Conservation (phyloP, 352 stramenopile species). For the Hyaloperonospora brassicae region DNA sequence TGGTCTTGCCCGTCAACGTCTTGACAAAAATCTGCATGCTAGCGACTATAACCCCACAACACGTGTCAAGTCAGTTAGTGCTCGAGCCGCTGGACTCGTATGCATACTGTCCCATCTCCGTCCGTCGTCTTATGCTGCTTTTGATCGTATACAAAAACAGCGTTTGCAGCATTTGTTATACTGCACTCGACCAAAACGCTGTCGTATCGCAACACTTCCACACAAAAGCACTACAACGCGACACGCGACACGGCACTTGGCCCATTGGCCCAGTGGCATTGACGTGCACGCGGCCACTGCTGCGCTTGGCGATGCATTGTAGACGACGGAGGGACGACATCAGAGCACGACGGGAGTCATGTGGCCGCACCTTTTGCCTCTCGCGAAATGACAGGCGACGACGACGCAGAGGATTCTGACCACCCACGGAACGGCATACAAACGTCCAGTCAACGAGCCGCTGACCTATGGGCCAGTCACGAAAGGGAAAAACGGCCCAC, state of each 20-base stretch:
- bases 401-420: slow-evolving; percentile 22
- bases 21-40: slow-evolving; percentile 98
- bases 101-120: too few species aligned
- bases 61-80: too few species aligned
- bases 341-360: background rate
- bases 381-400: slow-evolving; percentile 42
- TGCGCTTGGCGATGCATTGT: background rate
- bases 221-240: background rate
- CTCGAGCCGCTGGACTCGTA: too few species aligned
- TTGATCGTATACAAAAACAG: background rate
- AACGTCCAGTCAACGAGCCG: slow-evolving; percentile 10
- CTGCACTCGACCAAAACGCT: too few species aligned
- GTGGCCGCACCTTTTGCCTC: slow-evolving; percentile 41
- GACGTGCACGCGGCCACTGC: too few species aligned
- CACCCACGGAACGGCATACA: slow-evolving; percentile 28
- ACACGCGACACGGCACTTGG: background rate
- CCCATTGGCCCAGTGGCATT: too few species aligned
- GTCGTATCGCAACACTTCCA: background rate
- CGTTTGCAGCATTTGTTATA: slow-evolving; percentile 1
- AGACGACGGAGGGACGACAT: slow-evolving; percentile 6
- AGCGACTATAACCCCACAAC: slow-evolving; percentile 9
- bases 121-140: background rate
- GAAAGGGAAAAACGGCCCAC: slow-evolving; percentile 4
- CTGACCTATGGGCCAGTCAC: slow-evolving; percentile 28
- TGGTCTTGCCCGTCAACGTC: slow-evolving; percentile 96